Base-by-base conservation (phyloP, 495 filamentous ascomycete species). In the Penicillium herquei region DNA sequence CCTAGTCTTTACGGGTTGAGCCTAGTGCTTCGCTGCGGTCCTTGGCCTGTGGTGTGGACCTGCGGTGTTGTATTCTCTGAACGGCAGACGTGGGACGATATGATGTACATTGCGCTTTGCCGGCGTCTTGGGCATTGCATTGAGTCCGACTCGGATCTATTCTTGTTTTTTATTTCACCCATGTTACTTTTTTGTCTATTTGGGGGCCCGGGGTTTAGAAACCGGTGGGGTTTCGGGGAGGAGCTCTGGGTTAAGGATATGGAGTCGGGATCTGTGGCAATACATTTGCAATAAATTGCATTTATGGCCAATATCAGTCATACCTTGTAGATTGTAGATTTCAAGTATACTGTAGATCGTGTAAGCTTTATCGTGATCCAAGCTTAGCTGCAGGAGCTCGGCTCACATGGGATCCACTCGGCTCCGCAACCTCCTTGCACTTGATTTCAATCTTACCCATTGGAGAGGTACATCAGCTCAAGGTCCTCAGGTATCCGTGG, bases 41-140 rank as follows among this genome's bases (percentile, higher is more conserved):
- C 21, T 26, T 26, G 2, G 4, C 21, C 4, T 26, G 21, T n/a
- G n/a, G 33, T 6, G 11, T 2, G 34, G 12, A 54, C 50, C 46
- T 33, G 49, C 52, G 47, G 44, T 57, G 45, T 53, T 60, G 26
- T 57, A 35, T 46, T 61, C 31, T 53, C 47, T 43, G 53, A 26
- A 46, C 40, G 34, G 46, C 39, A 13, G 50, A 49, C 34, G 40
- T 49, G 59, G 56, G 56, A 55, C 32, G 16, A 52, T 54, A 54
- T 65, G 50, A 54, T 59, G 57, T 65, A 61, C 54, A 67, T 66
- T 63, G 59, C 52, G 59, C 59, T 66, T 39, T 59, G 48, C 52
- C 39, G 64, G 64, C 56, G 64, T 67, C 50, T 58, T 26, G 57
- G 65, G 59, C 55, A 61, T 58, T 65, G 66, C 66, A 69, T 64